Base-by-base conservation (phyloP, 2,329 filamentous ascomycete species). In the Neofusicoccum ribis region DNA sequence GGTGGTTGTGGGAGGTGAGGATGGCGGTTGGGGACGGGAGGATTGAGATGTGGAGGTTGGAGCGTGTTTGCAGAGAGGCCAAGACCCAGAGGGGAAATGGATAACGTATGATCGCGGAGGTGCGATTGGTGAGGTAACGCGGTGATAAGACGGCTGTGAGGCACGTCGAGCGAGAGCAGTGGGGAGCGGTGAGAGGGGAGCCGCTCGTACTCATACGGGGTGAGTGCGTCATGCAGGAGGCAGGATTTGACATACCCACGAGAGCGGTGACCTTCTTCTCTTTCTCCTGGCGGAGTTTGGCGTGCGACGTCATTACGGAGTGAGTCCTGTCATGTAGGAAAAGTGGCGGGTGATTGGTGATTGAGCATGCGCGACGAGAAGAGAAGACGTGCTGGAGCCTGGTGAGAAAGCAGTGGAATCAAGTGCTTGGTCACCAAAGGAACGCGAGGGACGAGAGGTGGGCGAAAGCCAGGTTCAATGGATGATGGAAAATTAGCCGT, bases 211-310 rank as follows among this genome's bases (percentile, higher is more conserved):
- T 15, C 12, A 15, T 31, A 27, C 31, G 41, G 1, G 15, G 39
- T 43, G 39, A 46, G 27, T 11, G 8, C 14, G 4, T 3, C 20
- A 14, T 23, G 12, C 36, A 5, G 15, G 27, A 6, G 15, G 5
- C 12, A 11, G 15, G 36, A 6, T 31, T 31, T 31, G 5, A 47
- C 56, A n/a, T 50, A 51, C 59, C 59, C 3, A 62, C 17, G 36
- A 62, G 59, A 1, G 68, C 51, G 23, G 72, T 75, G 4, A 78
- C 64, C 65, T 74, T 77, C 67, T 72, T 77, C 43, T 79, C 77
- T 14, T 75, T 75, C 67, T 78, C 76, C 8, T 27, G 70, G 69
- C 66, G 70, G 46, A 1, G 43, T 23, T 50, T 64, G 36, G 2
- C 17, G 11, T 39, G 41, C 9, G 51, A 49, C 1, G 23, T 49